Evolutionary conservation across 768 basidiomycete species (phyloP), one percentile per base, ranked within the genome.

Genomic region (Termitomyces bulborhizus): DNA sequence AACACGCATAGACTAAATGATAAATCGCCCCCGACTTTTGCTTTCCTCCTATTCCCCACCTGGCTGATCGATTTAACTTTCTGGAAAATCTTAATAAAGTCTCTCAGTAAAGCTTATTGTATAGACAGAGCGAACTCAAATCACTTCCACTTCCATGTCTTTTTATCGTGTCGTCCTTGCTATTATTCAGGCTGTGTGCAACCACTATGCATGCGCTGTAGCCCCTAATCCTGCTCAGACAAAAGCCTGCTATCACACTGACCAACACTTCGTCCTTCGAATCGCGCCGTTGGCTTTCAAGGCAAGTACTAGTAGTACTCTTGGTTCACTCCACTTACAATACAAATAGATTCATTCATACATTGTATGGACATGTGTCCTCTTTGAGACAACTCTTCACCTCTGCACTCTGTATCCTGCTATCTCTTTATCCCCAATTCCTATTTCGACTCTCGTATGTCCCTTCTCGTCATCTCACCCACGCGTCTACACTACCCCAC

Each of bases 221-320:
- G 76, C 79, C 1, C 79, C 79, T 1, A 76, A 79, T 60, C 76
- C 74, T 29, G 76, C 79, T 0, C 74, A 71, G 7, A 45, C 62
- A 29, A 77, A 76, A 48, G 69, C 66, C 27, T 75, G 78, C 11
- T 80, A 76, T 60, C 72, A 79, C 60, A 73, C 71, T 7, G 66
- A 74, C 26, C 72, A 75, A 58, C 67, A 67, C 16, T 70, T 69
- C 55, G 62, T 75, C 51, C 66, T 81, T 24, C 76, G 76, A 47
- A 74, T 81, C n/a, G 79, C 79, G 0, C 77, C 79, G 3, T 47
- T 70, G 11, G 63, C 80, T 11, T 76, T 79, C 66, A 73, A 73
- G 68, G 79, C 73, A 56, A 50, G 57, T 57, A 1, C 41, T 36
- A n/a, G 37, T 6, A n/a, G 31, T 32, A 3, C 9, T 43, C 0